Conservation (phyloP, 1,284 basidiomycete species). For the Heterobasidion parviporum region DNA sequence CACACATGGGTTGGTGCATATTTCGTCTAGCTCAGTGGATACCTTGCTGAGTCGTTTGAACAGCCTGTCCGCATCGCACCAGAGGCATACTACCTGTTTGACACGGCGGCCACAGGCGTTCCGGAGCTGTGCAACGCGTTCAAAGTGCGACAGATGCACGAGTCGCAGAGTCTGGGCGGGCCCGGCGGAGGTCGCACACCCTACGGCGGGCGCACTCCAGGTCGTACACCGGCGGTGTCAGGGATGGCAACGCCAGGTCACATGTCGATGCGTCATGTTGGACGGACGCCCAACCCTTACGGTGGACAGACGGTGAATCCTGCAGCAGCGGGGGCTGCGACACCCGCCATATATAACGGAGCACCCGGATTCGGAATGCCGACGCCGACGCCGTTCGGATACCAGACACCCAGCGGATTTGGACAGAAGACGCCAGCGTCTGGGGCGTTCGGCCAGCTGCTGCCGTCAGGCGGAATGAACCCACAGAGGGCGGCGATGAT, state of each 20-base stretch:
- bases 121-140: slow-evolving; percentile 92
- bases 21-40: slow-evolving; percentile 14
- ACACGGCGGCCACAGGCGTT: slow-evolving; percentile 82
- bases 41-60: slow-evolving; percentile 6
- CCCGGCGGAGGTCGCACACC: slow-evolving; percentile 72
- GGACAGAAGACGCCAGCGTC: slow-evolving; percentile 47
- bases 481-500: slow-evolving; percentile 56
- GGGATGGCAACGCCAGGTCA: slow-evolving; percentile 72
- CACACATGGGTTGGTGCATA: slow-evolving; percentile 80
- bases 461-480: slow-evolving; percentile 48
- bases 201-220: slow-evolving; percentile 73
- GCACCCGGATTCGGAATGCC: slow-evolving; percentile 13
- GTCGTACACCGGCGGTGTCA: slow-evolving; percentile 40
- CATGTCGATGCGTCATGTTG: slow-evolving; percentile 60
- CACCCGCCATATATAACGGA: slow-evolving; percentile 17
- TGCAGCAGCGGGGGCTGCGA: slow-evolving; percentile 12
- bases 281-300: slow-evolving; percentile 73
- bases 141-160: slow-evolving; percentile 77
- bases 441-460: slow-evolving; percentile 23
- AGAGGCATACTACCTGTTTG: slow-evolving; percentile 84
- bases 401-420: slow-evolving; percentile 46
- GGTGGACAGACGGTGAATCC: slow-evolving; percentile 19
- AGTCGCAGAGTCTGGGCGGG: slow-evolving; percentile 64
- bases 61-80: slow-evolving; percentile 83
- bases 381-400: slow-evolving; percentile 39